Evolutionary conservation across 2,329 filamentous ascomycete genomes (phyloP).

Genomic region (Alternaria sp.): DNA sequence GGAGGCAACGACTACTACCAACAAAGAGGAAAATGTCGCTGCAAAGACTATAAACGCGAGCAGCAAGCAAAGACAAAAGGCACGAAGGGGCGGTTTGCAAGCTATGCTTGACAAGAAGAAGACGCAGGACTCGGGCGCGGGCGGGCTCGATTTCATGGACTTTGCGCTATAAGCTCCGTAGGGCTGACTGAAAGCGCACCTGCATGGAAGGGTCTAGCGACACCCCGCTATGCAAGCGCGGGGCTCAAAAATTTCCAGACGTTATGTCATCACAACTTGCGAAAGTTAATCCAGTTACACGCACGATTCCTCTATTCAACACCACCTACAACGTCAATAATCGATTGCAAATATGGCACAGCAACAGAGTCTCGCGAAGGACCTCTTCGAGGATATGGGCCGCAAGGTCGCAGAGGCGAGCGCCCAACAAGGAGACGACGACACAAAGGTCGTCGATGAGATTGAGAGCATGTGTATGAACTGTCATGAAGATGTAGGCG

Average conservation of each 20-base stretch:
- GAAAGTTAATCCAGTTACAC: constrained; percentile 7
- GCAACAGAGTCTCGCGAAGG: constrained; percentile 53
- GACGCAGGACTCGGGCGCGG: constrained; percentile 43
- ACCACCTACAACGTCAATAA: background rate
- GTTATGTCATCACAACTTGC: constrained; percentile 27
- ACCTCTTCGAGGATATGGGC: constrained; percentile 63
- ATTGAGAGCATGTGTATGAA: constrained; percentile 66
- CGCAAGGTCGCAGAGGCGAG: constrained; percentile 56
- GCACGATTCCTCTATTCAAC: background rate
- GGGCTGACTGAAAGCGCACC: constrained; percentile 27
- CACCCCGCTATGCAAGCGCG: constrained; percentile 41
- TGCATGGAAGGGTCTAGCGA: constrained; percentile 32
- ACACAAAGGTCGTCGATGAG: constrained; percentile 61
- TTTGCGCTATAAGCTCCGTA: constrained; percentile 57
- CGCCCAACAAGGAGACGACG: constrained; percentile 46
- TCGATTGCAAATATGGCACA: constrained; percentile 42
- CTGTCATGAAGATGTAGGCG: constrained; percentile 59
- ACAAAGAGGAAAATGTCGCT: constrained; percentile 25
- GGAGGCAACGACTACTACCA: constrained; percentile 5
- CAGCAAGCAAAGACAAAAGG: constrained; percentile 66
- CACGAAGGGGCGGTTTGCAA: constrained; percentile 64
- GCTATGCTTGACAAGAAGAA: constrained; percentile 61
- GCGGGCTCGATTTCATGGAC: constrained; percentile 62
- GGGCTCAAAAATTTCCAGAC: constrained; percentile 46
- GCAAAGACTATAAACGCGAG: constrained; percentile 52